Conservation (phyloP, 345 rosid species). For the Citrus trifoliata region DNA sequence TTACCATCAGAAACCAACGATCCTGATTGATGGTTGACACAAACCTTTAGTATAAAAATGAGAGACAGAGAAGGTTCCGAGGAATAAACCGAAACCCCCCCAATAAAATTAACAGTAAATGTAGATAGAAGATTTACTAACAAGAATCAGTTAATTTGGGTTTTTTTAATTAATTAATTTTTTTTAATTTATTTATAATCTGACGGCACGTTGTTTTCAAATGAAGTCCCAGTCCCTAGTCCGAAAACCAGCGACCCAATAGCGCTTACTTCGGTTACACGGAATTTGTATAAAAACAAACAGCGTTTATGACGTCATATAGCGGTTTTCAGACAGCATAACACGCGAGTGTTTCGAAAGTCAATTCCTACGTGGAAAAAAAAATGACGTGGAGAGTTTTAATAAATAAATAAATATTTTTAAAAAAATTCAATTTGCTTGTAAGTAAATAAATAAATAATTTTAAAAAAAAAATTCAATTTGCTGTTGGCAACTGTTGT, state of each 20-base stretch:
- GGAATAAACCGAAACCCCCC: not conserved
- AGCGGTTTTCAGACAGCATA: not conserved
- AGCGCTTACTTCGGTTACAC: not conserved
- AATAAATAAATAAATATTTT: not conserved
- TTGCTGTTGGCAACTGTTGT: not conserved
- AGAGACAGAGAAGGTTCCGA: not conserved
- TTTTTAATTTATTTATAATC: not conserved
- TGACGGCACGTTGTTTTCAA: conserved; percentile 8
- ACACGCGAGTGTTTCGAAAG: not conserved
- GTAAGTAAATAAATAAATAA: not conserved
- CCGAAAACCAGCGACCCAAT: not conserved
- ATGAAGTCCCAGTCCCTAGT: not conserved
- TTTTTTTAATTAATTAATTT: not conserved
- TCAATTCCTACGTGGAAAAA: not conserved
- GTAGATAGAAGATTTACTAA: not conserved
- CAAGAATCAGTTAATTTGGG: not conserved
- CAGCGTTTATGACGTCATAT: not conserved
- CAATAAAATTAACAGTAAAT: not conserved
- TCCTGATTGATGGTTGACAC: conserved; percentile 9
- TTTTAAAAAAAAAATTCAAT: not conserved
- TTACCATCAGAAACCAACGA: not conserved
- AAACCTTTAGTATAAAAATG: not conserved
- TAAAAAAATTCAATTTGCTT: not conserved
- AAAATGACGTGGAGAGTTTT: not conserved
- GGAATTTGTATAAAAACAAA: not conserved